phyloP scores from a whole-genome alignment of 1,284 basidiomycete genomes.

The Bjerkandera adusta region DNA sequence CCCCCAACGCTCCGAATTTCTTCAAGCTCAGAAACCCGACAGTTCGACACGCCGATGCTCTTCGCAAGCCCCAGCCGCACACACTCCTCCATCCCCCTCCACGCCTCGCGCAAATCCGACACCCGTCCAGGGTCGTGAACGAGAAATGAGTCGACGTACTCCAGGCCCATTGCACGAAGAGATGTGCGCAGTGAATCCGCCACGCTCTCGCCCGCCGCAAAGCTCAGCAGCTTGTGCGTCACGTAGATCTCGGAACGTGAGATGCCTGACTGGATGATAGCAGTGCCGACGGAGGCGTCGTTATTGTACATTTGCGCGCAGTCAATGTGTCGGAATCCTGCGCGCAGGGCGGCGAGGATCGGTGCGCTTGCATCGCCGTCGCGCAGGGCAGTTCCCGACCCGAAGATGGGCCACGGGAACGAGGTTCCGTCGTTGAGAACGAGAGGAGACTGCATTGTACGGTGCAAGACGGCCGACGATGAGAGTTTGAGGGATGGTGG shows the following conservation, averaged over 20 bases:
- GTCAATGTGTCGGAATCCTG: conserved; percentile 70
- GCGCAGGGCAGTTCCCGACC: conserved; percentile 58
- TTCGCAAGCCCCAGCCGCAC: conserved; percentile 67
- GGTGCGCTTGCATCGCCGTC: conserved; percentile 44
- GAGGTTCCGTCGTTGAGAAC: conserved; percentile 52
- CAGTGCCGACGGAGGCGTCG: conserved; percentile 54
- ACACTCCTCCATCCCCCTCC: conserved; percentile 72
- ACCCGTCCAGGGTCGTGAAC: conserved; percentile 61
- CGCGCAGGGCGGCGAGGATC: conserved; percentile 52
- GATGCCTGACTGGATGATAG: conserved; percentile 48
- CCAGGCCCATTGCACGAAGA: conserved; percentile 56
- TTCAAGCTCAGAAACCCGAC: conserved; percentile 62
- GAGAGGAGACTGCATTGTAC: conserved; percentile 20
- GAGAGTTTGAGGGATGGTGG: no score
- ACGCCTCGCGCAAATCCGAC: conserved; percentile 51
- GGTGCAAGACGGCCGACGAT: no score
- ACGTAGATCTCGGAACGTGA: conserved; percentile 59
- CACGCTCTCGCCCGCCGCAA: conserved; percentile 43
- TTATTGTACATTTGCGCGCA: conserved; percentile 69
- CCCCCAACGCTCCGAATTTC: conserved; percentile 58
- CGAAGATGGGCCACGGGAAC: conserved; percentile 61
- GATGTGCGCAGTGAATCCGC: conserved; percentile 51
- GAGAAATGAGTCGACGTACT: conserved; percentile 78
- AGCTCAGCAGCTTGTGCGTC: conserved; percentile 57
- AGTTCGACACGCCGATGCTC: conserved; percentile 87